Evolutionary conservation across 2,329 filamentous ascomycete genomes (phyloP).

Genomic region (Xylariaceae sp.): DNA sequence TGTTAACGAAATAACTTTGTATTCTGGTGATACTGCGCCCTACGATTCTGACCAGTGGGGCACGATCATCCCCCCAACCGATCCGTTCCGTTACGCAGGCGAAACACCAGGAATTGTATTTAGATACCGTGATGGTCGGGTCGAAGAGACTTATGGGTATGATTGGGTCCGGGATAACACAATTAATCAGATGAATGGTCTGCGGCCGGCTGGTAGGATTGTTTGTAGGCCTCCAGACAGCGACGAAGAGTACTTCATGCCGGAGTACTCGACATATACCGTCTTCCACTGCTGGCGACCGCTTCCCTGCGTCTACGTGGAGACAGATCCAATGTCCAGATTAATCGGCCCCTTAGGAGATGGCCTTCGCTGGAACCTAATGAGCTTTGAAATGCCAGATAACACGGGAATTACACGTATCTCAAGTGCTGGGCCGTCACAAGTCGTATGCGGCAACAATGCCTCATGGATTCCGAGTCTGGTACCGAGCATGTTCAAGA

Average conservation of each 20-base stretch:
- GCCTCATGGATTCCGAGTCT: conserved; percentile 30
- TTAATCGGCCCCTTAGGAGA: neutral
- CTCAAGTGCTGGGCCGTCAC: neutral
- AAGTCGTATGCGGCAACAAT: conserved; percentile 12
- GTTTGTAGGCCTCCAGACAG: neutral
- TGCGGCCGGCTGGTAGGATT: neutral
- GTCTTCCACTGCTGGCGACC: conserved; percentile 28
- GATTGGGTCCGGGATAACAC: conserved; percentile 1
- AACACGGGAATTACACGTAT: conserved; percentile 19
- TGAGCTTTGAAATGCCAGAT: conserved; percentile 15
- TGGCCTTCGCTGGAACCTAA: neutral
- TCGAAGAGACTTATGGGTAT: conserved; percentile 2
- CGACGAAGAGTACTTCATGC: neutral
- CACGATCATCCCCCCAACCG: conserved; percentile 7
- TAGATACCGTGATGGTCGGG: conserved; percentile 12
- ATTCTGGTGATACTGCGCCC: neutral
- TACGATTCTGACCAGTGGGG: conserved; percentile 20
- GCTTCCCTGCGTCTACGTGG: conserved; percentile 23
- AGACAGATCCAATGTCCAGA: conserved; percentile 18
- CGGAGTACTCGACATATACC: conserved; percentile 17
- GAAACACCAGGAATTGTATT: conserved; percentile 11
- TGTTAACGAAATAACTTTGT: conserved; percentile 20
- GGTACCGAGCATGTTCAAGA: conserved; percentile 21
- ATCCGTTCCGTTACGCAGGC: neutral
- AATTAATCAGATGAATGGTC: neutral